phyloP scores from a whole-genome alignment of 73 alveolate genomes.

The Effrenium voratum region DNA sequence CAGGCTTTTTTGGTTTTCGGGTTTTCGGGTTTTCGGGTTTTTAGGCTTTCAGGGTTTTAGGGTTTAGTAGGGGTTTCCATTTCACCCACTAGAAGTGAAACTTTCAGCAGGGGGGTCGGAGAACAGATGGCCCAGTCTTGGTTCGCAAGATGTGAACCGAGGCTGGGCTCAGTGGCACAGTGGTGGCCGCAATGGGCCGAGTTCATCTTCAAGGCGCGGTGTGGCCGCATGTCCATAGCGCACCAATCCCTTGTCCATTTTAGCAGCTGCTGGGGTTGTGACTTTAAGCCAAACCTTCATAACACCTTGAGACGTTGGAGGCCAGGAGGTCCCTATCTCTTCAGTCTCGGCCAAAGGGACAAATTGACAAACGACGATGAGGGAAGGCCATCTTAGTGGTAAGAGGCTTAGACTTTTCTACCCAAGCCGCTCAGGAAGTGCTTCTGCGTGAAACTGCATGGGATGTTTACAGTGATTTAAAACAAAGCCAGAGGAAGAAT shows the following conservation, averaged over 20 bases:
- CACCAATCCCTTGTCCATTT: neutral
- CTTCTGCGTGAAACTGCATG: neutral
- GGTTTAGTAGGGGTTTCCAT: neutral
- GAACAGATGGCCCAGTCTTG: neutral
- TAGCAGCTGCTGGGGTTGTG: neutral
- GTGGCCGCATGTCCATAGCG: neutral
- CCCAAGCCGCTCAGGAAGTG: neutral
- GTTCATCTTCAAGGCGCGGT: slow-evolving; percentile 65
- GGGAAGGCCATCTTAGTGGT: neutral
- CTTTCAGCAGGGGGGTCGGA: neutral
- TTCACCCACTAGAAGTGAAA: neutral
- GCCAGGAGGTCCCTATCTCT: neutral
- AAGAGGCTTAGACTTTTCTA: neutral
- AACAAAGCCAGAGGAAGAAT: no score
- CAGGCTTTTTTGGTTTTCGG: neutral
- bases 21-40: neutral
- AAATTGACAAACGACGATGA: neutral
- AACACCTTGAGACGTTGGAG: neutral
- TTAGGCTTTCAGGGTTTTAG: neutral
- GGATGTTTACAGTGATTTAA: neutral
- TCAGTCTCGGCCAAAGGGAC: neutral
- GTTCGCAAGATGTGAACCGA: neutral
- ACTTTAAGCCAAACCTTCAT: no score
- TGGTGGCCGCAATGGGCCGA: slow-evolving; percentile 91
- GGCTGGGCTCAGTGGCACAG: slow-evolving; percentile 71